Conservation (phyloP, 2,329 filamentous ascomycete species). For the Cadophora gregata region DNA sequence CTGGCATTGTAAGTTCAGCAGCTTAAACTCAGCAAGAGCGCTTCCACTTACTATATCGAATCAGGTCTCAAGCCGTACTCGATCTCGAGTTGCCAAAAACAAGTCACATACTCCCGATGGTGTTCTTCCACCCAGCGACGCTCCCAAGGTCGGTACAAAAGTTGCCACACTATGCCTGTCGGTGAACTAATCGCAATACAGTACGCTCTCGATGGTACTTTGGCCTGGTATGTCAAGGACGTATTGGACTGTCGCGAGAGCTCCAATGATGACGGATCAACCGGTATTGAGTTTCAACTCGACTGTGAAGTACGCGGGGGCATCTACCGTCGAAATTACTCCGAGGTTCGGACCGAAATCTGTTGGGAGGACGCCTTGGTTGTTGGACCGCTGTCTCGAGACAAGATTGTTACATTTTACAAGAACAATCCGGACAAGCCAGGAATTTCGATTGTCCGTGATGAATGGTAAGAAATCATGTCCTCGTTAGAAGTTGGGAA, state of each 20-base stretch:
- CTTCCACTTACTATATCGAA: background rate
- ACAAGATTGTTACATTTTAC: constrained; percentile 13
- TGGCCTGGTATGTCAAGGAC: constrained; percentile 12
- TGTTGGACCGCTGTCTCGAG: background rate
- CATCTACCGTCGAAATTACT: background rate
- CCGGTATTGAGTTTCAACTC: constrained; percentile 24
- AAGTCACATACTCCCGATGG: constrained; percentile 20
- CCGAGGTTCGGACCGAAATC: background rate
- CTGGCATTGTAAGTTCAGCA: constrained; percentile 19
- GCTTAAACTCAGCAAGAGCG: too few relatives aligned
- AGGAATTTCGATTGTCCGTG: constrained; percentile 18
- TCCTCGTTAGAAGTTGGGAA: background rate
- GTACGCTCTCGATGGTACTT: constrained; percentile 25
- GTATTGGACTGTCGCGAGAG: constrained; percentile 3
- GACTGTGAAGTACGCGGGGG: background rate
- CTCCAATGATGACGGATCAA: constrained; percentile 5
- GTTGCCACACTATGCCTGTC: background rate
- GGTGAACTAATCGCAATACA: background rate
- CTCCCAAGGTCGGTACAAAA: constrained; percentile 3
- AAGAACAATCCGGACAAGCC: background rate
- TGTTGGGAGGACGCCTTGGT: constrained; percentile 21
- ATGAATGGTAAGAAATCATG: constrained; percentile 8
- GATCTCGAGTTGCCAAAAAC: constrained; percentile 10
- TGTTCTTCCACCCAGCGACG: constrained; percentile 6
- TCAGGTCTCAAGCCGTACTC: constrained; percentile 27